A percentile compares a stretch with the other conserved stretches of the same genome.
phyloP scores from a whole-genome alignment of 768 basidiomycete species.

The Boletellus ananiceps region DNA sequence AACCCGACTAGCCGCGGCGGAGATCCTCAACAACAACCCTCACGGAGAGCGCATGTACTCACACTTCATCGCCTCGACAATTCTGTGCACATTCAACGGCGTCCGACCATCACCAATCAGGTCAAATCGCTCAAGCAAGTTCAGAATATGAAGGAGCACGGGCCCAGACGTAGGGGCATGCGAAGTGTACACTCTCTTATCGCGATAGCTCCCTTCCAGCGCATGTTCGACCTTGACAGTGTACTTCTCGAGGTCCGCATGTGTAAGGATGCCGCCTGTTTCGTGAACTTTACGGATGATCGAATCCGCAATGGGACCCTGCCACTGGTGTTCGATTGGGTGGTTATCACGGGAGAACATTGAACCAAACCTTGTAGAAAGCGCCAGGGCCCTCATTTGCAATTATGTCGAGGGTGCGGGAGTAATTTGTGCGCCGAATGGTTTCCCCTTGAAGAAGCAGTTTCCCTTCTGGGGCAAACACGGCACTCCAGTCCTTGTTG shows the following conservation, averaged over 20 bases:
- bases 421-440: constrained; percentile 69
- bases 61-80: constrained; percentile 86
- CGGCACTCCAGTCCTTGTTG: constrained; percentile 69
- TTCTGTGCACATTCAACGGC: constrained; percentile 68
- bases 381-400: constrained; percentile 73
- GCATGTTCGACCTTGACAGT: constrained; percentile 65
- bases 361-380: constrained; percentile 65
- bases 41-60: constrained; percentile 27
- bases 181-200: constrained; percentile 77
- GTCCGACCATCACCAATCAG: constrained; percentile 46
- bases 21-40: constrained; percentile 5
- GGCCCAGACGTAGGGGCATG: constrained; percentile 85
- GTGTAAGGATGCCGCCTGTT: constrained; percentile 77
- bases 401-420: constrained; percentile 68
- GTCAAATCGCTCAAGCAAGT: constrained; percentile 75
- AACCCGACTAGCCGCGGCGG: constrained; percentile 47
- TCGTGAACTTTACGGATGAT: constrained; percentile 64
- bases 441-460: constrained; percentile 71
- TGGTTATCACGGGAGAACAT: constrained; percentile 5
- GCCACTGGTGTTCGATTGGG: constrained; percentile 13
- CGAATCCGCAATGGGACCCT: constrained; percentile 81
- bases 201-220: constrained; percentile 71
- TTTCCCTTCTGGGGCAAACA: constrained; percentile 76
- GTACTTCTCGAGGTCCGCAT: constrained; percentile 71
- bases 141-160: constrained; percentile 90